A percentile compares a stretch with the other conserved stretches of the same genome.
Conservation (phyloP, 176 grass and related monocot genomes). For the Triticum turgidum region DNA sequence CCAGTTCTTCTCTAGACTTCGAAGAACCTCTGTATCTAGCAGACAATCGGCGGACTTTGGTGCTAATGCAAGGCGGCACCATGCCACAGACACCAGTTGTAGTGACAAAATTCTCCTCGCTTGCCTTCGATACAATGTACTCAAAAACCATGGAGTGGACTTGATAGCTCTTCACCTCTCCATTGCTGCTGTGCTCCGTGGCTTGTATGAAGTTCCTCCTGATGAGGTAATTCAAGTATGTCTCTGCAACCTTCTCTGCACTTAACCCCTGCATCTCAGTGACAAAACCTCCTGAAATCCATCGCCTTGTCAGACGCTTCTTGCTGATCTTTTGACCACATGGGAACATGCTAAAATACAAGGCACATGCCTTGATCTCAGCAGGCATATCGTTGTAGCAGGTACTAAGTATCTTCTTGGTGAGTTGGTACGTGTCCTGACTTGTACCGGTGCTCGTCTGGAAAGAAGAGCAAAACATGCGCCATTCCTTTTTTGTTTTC, state of each 20-base stretch:
- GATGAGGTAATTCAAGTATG: not conserved
- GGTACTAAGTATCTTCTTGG: not conserved
- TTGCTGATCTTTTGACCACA: not conserved
- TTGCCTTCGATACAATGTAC: not conserved
- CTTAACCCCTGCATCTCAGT: not conserved
- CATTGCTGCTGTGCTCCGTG: not conserved
- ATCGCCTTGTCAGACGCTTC: not conserved
- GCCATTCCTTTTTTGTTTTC: too few relatives aligned
- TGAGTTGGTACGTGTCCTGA: too few relatives aligned
- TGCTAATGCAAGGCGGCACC: not conserved
- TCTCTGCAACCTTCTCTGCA: not conserved
- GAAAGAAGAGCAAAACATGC: rapidly evolving
- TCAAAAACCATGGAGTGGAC: not conserved
- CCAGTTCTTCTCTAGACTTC: too few relatives aligned
- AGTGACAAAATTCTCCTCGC: not conserved
- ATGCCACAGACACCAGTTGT: not conserved
- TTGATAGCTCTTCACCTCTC: not conserved
- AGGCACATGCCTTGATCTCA: not conserved
- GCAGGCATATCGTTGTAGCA: not conserved
- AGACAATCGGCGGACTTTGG: not conserved
- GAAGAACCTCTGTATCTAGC: too few relatives aligned
- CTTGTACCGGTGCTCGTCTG: too few relatives aligned
- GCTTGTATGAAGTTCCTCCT: not conserved
- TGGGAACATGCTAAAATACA: not conserved
- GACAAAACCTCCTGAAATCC: not conserved